These are phyloP conservation scores for Trichophyton rubrum DNA, from an alignment of 2,329 filamentous ascomycete species.

Conservation along the genomic window DNA sequence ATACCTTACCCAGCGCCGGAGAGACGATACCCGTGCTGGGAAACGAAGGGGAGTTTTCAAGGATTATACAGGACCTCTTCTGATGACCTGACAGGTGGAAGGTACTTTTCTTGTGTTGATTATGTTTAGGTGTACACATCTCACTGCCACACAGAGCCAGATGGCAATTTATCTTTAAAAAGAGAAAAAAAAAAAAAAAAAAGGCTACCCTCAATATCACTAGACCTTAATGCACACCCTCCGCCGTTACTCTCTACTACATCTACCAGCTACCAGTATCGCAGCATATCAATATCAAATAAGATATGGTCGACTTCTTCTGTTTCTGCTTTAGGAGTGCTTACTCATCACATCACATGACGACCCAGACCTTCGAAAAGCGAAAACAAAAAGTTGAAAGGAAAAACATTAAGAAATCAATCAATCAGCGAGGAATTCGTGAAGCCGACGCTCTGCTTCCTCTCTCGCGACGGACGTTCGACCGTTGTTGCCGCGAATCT, in stretches of 20 bases:
- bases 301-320: too few relatives aligned
- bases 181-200: too few relatives aligned
- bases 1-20: slow-evolving; percentile 31
- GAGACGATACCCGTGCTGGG: slow-evolving; percentile 37
- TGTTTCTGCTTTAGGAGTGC: background rate
- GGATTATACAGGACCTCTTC: slow-evolving; percentile 48
- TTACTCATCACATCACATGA: background rate
- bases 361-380: background rate
- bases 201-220: background rate
- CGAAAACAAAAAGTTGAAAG: background rate
- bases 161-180: background rate
- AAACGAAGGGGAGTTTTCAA: slow-evolving; percentile 47
- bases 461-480: background rate
- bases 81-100: slow-evolving; percentile 21
- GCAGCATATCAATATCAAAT: background rate
- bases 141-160: background rate
- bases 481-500: too few relatives aligned
- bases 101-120: background rate
- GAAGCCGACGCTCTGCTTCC: background rate
- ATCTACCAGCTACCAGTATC: too few relatives aligned
- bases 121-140: background rate
- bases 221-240: background rate
- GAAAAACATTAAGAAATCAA: background rate
- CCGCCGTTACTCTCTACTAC: too few relatives aligned
- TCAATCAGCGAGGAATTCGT: background rate